Conservation (phyloP, 805 yeast species). For the Lachancea fermentati region DNA sequence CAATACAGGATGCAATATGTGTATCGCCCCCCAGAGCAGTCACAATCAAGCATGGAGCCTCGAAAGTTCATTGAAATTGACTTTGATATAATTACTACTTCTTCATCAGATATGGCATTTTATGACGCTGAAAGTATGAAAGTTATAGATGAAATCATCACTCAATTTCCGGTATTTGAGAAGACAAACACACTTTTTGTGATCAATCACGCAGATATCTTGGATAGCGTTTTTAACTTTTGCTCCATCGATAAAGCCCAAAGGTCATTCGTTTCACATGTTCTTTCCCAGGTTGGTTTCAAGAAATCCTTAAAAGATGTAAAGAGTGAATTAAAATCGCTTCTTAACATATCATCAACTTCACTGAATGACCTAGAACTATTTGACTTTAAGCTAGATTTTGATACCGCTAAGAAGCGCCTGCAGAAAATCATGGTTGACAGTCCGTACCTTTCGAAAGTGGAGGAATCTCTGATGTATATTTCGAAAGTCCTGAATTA, state of each 20-base stretch:
- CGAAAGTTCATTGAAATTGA: slow-evolving; percentile 74
- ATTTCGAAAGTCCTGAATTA: slow-evolving; percentile 52
- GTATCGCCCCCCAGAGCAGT: slow-evolving; percentile 57
- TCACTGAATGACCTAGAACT: slow-evolving; percentile 73
- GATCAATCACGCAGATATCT: slow-evolving; percentile 74
- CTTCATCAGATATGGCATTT: slow-evolving; percentile 42
- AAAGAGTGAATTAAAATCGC: slow-evolving; percentile 48
- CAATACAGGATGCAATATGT: slow-evolving; percentile 75
- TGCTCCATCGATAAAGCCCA: slow-evolving; percentile 78
- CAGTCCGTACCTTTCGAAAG: slow-evolving; percentile 52
- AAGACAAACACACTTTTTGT: slow-evolving; percentile 51
- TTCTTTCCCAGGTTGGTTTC: slow-evolving; percentile 72
- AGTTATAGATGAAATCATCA: slow-evolving; percentile 68
- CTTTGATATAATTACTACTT: slow-evolving; percentile 67
- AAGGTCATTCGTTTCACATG: slow-evolving; percentile 57
- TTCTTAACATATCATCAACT: slow-evolving; percentile 73
- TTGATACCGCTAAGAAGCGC: slow-evolving; percentile 56
- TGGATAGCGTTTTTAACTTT: slow-evolving; percentile 72
- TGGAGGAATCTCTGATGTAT: slow-evolving; percentile 60
- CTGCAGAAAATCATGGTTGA: slow-evolving; percentile 69
- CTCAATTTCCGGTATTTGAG: slow-evolving; percentile 61
- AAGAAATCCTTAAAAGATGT: slow-evolving; percentile 60
- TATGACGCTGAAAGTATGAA: slow-evolving; percentile 88
- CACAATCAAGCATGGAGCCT: slow-evolving; percentile 60
- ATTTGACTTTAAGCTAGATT: slow-evolving; percentile 71